phyloP scores from a whole-genome alignment of 2,329 filamentous ascomycete species.

The Apiospora hydei region DNA sequence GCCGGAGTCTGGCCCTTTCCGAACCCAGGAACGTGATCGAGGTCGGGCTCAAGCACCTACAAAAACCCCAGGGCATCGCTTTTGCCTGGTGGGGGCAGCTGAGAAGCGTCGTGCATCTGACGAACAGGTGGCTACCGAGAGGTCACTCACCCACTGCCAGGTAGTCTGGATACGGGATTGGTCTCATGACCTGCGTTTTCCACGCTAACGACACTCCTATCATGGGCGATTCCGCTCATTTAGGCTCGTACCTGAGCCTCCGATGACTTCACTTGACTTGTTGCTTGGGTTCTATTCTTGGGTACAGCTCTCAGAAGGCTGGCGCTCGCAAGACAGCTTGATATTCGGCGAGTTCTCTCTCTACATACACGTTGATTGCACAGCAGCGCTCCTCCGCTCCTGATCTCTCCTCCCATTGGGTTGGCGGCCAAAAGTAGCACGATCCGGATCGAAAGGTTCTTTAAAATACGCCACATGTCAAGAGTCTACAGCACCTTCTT shows the following conservation, averaged over 20 bases:
- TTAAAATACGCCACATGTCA: conserved; percentile 4
- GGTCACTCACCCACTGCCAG: conserved; percentile 11
- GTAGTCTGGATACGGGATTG: conserved; percentile 22
- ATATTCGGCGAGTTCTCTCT: neutral
- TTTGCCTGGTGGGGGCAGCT: conserved; percentile 4
- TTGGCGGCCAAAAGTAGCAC: neutral
- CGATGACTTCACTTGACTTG: conserved; percentile 17
- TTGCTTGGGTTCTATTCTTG: conserved; percentile 12
- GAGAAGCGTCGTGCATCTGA: conserved; percentile 16
- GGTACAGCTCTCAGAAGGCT: neutral
- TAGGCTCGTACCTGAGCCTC: conserved; percentile 17
- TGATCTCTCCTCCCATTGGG: neutral
- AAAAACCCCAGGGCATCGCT: neutral
- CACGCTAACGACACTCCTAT: conserved; percentile 11
- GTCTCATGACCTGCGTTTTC: conserved; percentile 21
- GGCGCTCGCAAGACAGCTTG: neutral
- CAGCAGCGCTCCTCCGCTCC: too few species aligned
- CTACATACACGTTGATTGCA: neutral
- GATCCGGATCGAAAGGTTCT: neutral
- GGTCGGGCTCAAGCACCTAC: neutral
- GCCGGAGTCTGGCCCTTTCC: conserved; percentile 1
- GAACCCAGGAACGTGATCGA: conserved; percentile 5
- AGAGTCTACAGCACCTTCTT: neutral
- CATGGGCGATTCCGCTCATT: conserved; percentile 6
- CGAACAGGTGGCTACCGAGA: conserved; percentile 18